phyloP scores from a whole-genome alignment of 306 rosid species.

The Arachis stenosperma region DNA sequence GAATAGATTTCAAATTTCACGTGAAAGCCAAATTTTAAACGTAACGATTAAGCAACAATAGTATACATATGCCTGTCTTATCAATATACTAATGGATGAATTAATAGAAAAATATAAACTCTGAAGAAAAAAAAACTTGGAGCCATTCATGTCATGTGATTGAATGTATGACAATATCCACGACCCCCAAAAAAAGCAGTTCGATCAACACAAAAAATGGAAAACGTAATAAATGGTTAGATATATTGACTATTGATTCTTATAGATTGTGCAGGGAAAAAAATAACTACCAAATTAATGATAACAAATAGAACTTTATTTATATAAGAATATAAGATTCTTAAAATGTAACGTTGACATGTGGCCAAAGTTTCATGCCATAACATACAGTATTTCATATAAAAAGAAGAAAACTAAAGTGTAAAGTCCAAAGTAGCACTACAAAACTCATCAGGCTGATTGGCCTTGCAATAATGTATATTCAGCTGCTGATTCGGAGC shows the following conservation, averaged over 20 bases:
- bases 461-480: background rate
- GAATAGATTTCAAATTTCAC: no score
- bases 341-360: background rate
- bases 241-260: background rate
- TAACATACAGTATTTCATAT: background rate
- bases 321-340: background rate
- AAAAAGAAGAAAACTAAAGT: no score
- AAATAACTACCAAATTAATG: background rate
- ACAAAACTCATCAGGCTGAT: conserved; percentile 24
- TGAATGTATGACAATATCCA: no score
- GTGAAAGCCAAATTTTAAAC: background rate
- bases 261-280: background rate
- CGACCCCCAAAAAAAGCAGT: no score
- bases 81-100: background rate
- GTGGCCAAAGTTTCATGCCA: background rate
- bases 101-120: background rate
- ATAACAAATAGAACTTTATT: background rate
- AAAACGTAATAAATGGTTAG: background rate
- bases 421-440: background rate
- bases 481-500: conserved; percentile 40
- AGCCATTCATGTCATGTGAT: no score
- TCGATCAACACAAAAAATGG: no score
- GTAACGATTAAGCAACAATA: background rate
- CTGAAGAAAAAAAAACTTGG: no score
- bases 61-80: background rate